These are phyloP conservation scores for Leccinellum albellum DNA, from an alignment of 768 basidiomycete genomes.

Conservation along the genomic window DNA sequence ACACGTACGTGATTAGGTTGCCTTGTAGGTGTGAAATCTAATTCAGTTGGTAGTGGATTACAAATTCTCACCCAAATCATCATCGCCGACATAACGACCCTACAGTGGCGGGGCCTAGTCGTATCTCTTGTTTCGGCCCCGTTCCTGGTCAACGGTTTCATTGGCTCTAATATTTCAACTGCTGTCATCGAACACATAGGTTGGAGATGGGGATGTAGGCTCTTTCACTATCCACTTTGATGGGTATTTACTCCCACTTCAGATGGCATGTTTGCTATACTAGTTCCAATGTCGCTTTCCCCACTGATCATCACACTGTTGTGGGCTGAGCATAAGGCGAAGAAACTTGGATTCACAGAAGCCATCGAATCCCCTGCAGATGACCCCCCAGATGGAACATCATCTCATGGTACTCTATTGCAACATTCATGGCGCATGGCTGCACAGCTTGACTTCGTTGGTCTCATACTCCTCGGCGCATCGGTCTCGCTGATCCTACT, in stretches of 20 bases:
- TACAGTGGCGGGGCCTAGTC: constrained; percentile 54
- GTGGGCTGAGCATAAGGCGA: constrained; percentile 52
- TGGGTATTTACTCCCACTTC: constrained; percentile 3
- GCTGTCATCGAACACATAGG: constrained; percentile 40
- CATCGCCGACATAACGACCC: constrained; percentile 58
- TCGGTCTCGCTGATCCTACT: constrained; percentile 51
- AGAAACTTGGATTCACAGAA: constrained; percentile 33
- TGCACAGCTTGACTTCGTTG: constrained; percentile 45
- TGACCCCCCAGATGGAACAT: neutral
- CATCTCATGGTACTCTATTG: neutral
- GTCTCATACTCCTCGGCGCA: constrained; percentile 48
- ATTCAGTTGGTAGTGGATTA: constrained; percentile 39
- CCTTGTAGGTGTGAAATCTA: neutral
- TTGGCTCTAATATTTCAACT: constrained; percentile 61
- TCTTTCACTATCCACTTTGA: neutral
- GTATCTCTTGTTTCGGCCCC: constrained; percentile 44
- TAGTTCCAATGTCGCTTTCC: constrained; percentile 46
- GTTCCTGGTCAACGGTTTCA: constrained; percentile 60
- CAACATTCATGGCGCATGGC: constrained; percentile 19
- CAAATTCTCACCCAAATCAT: constrained; percentile 63
- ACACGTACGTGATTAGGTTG: constrained; percentile 42
- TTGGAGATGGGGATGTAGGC: constrained; percentile 72
- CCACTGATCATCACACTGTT: constrained; percentile 53
- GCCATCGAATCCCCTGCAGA: neutral
- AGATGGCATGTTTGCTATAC: constrained; percentile 58